Evolutionary conservation across 2,329 filamentous ascomycete species (phyloP).

Genomic region (Clarireedia homoeocarpa): DNA sequence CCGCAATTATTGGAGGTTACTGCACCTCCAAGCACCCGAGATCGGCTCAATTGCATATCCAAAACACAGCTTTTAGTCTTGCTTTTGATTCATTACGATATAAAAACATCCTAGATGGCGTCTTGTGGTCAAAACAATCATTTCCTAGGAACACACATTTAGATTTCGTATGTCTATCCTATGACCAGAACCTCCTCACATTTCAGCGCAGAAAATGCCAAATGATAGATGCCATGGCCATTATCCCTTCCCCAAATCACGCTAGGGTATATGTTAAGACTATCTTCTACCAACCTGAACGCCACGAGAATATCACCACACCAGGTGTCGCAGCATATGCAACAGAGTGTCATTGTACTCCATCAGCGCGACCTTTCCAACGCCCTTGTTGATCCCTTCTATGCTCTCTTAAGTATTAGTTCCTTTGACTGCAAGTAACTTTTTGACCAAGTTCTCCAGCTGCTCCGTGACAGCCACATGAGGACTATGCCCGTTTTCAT

Average conservation of each 20-base stretch:
- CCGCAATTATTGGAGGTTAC: too few species aligned
- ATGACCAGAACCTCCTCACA: neutral
- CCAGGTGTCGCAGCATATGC: neutral
- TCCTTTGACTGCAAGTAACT: constrained; percentile 11
- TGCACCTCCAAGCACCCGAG: too few species aligned
- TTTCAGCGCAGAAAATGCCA: neutral
- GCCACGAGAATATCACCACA: constrained; percentile 1
- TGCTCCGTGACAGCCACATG: constrained; percentile 37
- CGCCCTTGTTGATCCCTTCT: neutral
- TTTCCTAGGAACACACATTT: too few species aligned
- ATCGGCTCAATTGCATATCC: too few species aligned
- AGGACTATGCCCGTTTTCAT: constrained; percentile 36
- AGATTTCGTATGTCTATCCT: neutral
- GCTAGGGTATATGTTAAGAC: constrained; percentile 9
- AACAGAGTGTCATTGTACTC: constrained; percentile 1
- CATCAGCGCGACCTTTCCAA: neutral
- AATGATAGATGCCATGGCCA: neutral
- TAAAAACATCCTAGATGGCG: neutral
- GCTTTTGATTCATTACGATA: neutral
- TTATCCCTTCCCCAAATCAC: neutral
- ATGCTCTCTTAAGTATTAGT: neutral
- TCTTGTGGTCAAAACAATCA: neutral
- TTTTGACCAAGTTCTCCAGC: constrained; percentile 21
- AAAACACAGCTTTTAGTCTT: neutral
- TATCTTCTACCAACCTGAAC: constrained; percentile 1